phyloP scores from a whole-genome alignment of 2,329 filamentous ascomycete species.

The Fusarium citri region DNA sequence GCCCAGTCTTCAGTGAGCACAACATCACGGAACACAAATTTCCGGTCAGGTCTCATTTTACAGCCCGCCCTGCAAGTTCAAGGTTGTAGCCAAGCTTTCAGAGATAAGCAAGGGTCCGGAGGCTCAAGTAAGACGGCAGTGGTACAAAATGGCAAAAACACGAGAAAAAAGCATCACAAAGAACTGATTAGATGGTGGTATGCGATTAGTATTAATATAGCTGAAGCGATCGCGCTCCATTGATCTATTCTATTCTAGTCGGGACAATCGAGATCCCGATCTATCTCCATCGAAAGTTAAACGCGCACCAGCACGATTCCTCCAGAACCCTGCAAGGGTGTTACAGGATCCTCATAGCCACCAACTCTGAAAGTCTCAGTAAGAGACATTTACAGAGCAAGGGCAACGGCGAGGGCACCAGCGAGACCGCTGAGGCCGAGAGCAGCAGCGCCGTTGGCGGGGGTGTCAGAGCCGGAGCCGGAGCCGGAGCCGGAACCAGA shows the following conservation, averaged over 20 bases:
- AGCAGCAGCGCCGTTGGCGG: conserved; percentile 36
- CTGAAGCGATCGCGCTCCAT: conserved; percentile 39
- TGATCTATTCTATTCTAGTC: conserved; percentile 37
- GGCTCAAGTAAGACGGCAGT: not conserved
- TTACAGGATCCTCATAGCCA: conserved; percentile 23
- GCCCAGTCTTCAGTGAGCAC: not conserved
- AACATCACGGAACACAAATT: not conserved
- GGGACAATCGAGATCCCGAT: conserved; percentile 30
- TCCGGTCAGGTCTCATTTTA: not conserved
- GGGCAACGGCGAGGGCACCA: conserved; percentile 39
- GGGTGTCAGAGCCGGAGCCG: conserved; percentile 11
- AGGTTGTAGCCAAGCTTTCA: not conserved
- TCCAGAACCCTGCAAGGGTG: conserved; percentile 21
- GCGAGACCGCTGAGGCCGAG: conserved; percentile 41
- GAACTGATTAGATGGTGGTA: conserved; percentile 20
- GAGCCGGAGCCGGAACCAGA: conserved; percentile 19
- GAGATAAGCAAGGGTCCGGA: not conserved
- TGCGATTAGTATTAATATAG: conserved; percentile 47
- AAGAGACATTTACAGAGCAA: conserved; percentile 41
- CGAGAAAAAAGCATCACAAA: not conserved
- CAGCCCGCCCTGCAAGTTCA: not conserved
- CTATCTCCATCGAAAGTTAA: conserved; percentile 41
- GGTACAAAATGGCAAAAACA: not conserved
- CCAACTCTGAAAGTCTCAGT: conserved; percentile 1
- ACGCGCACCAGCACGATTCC: conserved; percentile 40